Percentiles rank a stretch among this genome's conserved stretches.
Conservation (phyloP, 768 basidiomycete species). For the Mycena albidolilacea region DNA sequence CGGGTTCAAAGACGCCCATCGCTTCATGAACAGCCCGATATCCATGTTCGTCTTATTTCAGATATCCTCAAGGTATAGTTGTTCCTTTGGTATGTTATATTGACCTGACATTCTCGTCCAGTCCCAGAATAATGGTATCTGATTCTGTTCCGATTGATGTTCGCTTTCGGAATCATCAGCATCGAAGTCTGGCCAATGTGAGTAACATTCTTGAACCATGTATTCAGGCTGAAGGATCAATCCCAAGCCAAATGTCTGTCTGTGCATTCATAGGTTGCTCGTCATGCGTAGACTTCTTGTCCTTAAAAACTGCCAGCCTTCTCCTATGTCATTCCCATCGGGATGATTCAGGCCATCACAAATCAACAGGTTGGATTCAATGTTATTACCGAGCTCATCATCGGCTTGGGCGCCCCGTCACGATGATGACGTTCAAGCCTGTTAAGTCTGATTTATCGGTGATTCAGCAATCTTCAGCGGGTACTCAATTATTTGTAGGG, state of each 20-base stretch:
- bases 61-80: conserved; percentile 66
- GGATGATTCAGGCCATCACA: too few species aligned
- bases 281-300: conserved; percentile 38
- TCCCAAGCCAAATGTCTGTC: conserved; percentile 57
- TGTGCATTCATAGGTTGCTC: too few species aligned
- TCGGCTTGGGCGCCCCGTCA: too few species aligned
- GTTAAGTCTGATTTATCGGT: too few species aligned
- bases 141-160: conserved; percentile 68
- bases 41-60: conserved; percentile 88
- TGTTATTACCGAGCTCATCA: too few species aligned
- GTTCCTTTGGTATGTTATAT: neutral
- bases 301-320: neutral
- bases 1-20: conserved; percentile 78
- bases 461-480: neutral
- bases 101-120: neutral
- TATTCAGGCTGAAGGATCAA: neutral
- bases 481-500: too few species aligned
- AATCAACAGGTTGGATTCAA: too few species aligned
- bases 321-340: too few species aligned
- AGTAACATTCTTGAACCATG: conserved; percentile 39
- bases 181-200: too few species aligned
- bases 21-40: conserved; percentile 85
- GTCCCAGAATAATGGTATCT: conserved; percentile 92
- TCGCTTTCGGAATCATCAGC: conserved; percentile 53
- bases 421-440: too few species aligned